Evolutionary conservation across 2,329 filamentous ascomycete genomes (phyloP), one percentile per base, ranked within the genome.

Genomic region (Epichloe typhina): DNA sequence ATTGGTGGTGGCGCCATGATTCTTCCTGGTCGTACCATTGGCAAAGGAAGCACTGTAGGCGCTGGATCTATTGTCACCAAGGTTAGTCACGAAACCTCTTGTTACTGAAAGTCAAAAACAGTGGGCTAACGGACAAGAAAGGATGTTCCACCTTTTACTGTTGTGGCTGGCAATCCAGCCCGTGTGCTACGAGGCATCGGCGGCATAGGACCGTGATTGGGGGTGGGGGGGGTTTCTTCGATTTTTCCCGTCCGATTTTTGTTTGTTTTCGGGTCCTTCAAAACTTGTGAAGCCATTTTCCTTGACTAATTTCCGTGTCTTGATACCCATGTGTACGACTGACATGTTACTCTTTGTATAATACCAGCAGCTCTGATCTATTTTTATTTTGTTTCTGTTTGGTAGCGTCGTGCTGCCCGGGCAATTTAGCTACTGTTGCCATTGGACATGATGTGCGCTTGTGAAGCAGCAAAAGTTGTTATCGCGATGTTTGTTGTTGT

Each of bases 1-100:
- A 79, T 94, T 54, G 86, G 83, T 1, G 86, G 86, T 12, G 84
- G 84, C 59, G 86, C 83, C 13, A 82, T 79, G 36, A 83, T 96
- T 53, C 72, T 94, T 52, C 84, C 86, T 0, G 88, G 88, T 7
- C 80, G 91, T 31, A 88, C 74, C 37, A 85, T 96, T 59, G 88
- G 89, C 8, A 80, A 80, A 62, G 89, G 89, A 4, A 80, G 77
- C 51, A 87, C 85, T 0, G 77, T 95, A 54, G 89, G 87, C 9
- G 88, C 90, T 6, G 88, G 86, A 13, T 86, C 85, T 58, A 83
- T 95, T 38, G 89, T 95, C 21, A 90, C 87, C 1, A 91, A 84
- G 81, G 73, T 77, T 64, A 58, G 71, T 61, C 31, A 31, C 31
- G 31, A 31, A 31, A 11, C 31, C 3, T 31, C 31, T 31, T 31